These are phyloP conservation scores for Trypanosoma theileri DNA, from an alignment of 208 protist genomes.

Conservation along the genomic window DNA sequence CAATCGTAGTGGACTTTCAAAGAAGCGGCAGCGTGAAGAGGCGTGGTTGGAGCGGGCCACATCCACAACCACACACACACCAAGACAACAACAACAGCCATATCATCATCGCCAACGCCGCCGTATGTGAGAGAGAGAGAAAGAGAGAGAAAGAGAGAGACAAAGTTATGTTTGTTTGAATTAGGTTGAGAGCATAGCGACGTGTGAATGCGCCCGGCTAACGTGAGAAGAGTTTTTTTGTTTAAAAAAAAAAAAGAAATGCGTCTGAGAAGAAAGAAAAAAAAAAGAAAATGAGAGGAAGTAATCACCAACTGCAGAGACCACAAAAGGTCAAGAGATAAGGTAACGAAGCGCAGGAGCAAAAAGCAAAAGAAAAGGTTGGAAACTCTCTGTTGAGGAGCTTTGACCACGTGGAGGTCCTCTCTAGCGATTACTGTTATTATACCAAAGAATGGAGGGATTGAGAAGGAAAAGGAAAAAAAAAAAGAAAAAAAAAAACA, in stretches of 20 bases:
- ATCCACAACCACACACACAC: background rate
- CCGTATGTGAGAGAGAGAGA: background rate
- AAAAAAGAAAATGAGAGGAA: slow-evolving; percentile 8
- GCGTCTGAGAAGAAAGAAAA: slow-evolving; percentile 2
- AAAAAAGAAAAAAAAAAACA: background rate
- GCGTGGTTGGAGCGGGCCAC: slow-evolving; percentile 68
- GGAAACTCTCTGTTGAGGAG: no score
- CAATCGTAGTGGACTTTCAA: slow-evolving; percentile 52
- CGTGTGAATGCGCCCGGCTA: no score
- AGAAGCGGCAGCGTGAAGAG: slow-evolving; percentile 73
- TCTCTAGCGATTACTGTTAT: no score
- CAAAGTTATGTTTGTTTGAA: background rate
- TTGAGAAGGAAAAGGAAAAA: background rate
- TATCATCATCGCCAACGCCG: background rate
- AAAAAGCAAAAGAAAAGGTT: slow-evolving; percentile 2
- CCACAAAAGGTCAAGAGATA: background rate
- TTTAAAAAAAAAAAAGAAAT: background rate
- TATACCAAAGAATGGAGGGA: background rate
- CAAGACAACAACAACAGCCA: slow-evolving; percentile 1
- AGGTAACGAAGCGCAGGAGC: background rate
- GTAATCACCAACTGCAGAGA: no score
- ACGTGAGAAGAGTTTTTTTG: background rate
- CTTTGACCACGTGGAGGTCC: no score
- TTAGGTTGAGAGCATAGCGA: no score
- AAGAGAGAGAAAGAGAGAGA: no score